Evolutionary conservation across 148 eudicot species (phyloP).

Genomic region (Cornus florida): DNA sequence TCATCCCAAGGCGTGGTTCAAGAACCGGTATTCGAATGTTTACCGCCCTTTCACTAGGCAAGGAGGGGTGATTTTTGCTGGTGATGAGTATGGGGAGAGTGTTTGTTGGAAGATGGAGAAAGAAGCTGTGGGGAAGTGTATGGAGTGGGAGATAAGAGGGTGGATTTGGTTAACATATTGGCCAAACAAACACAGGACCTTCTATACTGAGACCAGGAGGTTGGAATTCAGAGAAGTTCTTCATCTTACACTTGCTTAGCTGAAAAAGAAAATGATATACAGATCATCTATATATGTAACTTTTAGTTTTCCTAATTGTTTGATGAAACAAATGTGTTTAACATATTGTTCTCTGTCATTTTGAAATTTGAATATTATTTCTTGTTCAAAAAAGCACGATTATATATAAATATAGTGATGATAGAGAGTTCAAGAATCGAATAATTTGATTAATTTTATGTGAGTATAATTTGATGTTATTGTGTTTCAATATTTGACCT

Average conservation of each 20-base stretch:
- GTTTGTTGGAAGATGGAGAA: slow-evolving; percentile 81
- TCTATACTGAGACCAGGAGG: slow-evolving; percentile 75
- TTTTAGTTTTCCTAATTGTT: neutral
- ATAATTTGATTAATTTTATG: too few relatives aligned
- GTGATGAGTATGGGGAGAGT: slow-evolving; percentile 70
- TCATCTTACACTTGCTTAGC: slow-evolving; percentile 48
- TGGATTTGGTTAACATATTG: slow-evolving; percentile 89
- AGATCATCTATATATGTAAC: neutral
- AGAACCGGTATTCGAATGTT: slow-evolving; percentile 60
- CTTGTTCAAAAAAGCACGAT: neutral
- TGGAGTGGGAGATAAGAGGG: slow-evolving; percentile 79
- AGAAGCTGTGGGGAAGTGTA: slow-evolving; percentile 39
- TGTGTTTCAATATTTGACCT: too few relatives aligned
- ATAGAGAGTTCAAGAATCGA: too few relatives aligned
- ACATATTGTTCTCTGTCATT: neutral
- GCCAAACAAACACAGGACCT: slow-evolving; percentile 72
- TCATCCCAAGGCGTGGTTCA: slow-evolving; percentile 81
- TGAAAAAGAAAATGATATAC: neutral
- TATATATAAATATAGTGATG: too few relatives aligned
- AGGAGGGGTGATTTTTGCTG: slow-evolving; percentile 84
- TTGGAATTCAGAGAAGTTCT: slow-evolving; percentile 71
- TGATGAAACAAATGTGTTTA: slow-evolving; percentile 3
- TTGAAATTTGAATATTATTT: neutral
- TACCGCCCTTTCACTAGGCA: slow-evolving; percentile 77
- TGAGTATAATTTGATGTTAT: too few relatives aligned